These are phyloP conservation scores for Artemisia tridentata DNA, from an alignment of 129 eudicot genomes.

Conservation along the genomic window DNA sequence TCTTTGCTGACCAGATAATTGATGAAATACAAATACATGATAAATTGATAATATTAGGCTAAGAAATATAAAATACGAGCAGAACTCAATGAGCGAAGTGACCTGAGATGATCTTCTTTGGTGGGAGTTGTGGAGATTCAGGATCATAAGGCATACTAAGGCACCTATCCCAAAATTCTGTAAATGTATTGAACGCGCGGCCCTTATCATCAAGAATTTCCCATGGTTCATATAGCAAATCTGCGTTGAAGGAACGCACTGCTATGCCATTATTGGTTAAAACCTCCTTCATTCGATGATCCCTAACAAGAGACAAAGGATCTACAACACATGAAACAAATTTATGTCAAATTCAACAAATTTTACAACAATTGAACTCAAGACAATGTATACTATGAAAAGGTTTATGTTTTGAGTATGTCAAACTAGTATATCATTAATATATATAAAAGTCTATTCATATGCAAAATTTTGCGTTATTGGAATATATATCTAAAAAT, in stretches of 20 bases:
- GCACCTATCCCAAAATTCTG: slow-evolving; percentile 88
- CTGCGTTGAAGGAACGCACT: slow-evolving; percentile 84
- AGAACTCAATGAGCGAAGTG: background rate
- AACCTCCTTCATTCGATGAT: slow-evolving; percentile 81
- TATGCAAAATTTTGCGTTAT: too few relatives aligned
- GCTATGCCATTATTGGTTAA: slow-evolving; percentile 64
- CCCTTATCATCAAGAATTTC: slow-evolving; percentile 77
- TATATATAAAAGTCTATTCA: too few relatives aligned
- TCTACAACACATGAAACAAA: slow-evolving; percentile 43
- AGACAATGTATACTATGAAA: background rate
- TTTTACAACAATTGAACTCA: background rate
- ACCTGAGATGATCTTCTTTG: slow-evolving; percentile 91
- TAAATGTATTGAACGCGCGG: slow-evolving; percentile 72
- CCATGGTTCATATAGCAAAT: slow-evolving; percentile 97
- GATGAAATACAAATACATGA: too few relatives aligned
- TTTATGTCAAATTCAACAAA: too few relatives aligned
- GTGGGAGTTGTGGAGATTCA: slow-evolving; percentile 89
- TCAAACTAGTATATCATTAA: too few relatives aligned
- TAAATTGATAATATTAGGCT: too few relatives aligned
- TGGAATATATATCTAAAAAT: too few relatives aligned
- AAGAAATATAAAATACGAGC: too few relatives aligned
- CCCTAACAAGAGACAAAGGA: slow-evolving; percentile 89
- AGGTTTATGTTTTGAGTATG: too few relatives aligned
- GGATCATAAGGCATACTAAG: slow-evolving; percentile 96
- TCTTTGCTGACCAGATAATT: too few relatives aligned